Base-by-base conservation (phyloP, 169 alveolate genomes). In the Eimeria tenella region DNA sequence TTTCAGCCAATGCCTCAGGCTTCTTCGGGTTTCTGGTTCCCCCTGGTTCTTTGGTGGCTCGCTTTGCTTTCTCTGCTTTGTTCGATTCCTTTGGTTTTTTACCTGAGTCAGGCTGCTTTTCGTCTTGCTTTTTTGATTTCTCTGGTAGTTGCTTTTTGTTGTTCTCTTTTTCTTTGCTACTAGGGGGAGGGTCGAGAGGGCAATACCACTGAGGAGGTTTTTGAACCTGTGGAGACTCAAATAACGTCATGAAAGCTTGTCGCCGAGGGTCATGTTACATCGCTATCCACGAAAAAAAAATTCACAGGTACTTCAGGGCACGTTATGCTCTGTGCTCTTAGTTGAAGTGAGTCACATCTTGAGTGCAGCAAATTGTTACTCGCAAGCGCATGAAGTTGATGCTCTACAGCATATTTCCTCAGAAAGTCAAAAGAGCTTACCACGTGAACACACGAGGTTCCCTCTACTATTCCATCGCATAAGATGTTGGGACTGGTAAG, bases 141-240 rank as follows among this genome's bases (percentile, higher is more conserved):
- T 19, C 50, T 9, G 56, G 50, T 17, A 15, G 8, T 0, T n/a
- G 10, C 10, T n/a, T 9, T 21, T 56, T 17, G 7, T 81, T 13
- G 21, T 21, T 5, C 1, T 21, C 89, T 1, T 53, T 56, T 21
- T 31, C 49, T 6, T 23, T 50, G 63, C 50, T 4, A 3, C 63
- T 5, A 13, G 89, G 89, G 6, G 89, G 73, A 11, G 89, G 89
- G 56, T 81, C 89, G 55, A 81, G 73, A 19, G 89, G 89, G 55
- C 89, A 81, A n/a, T 81, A 81, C 89, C 71, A 81, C 89, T 81
- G 89, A 62, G 89, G 89, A 7, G 89, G 89, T 53, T 81, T 52
- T 9, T 55, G 55, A 17, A 56, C 73, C 89, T 81, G 71, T 5
- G 8, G 42, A 0, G 55, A 81, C 11, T 13, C 19, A 56, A 6